A percentile compares a stretch with the other conserved stretches of the same genome.
These are phyloP conservation scores for Thymus quinquecostatus DNA, from an alignment of 257 asterid genomes.

Conservation along the genomic window DNA sequence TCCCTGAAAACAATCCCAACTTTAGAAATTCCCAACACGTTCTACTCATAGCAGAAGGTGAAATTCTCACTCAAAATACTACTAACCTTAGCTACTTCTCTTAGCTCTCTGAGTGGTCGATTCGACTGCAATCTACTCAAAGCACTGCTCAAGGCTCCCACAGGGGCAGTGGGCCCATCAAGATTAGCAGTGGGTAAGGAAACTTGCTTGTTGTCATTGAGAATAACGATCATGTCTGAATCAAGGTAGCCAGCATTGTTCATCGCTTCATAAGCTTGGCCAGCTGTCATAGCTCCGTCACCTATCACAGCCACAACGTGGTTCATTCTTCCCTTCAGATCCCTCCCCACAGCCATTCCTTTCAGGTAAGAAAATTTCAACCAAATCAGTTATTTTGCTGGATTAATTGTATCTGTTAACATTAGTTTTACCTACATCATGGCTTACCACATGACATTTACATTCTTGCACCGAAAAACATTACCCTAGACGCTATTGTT, in stretches of 20 bases:
- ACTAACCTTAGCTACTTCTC: conserved; percentile 95
- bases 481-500: background rate
- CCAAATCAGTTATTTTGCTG: background rate
- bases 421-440: background rate
- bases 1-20: conserved; percentile 61
- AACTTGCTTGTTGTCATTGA: conserved; percentile 95
- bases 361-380: conserved; percentile 25
- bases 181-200: conserved; percentile 91
- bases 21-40: conserved; percentile 11
- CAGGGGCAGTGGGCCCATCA: conserved; percentile 88
- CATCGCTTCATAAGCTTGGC: conserved; percentile 98
- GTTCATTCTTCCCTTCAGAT: conserved; percentile 76
- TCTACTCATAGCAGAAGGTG: background rate
- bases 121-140: conserved; percentile 87
- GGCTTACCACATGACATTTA: background rate
- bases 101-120: conserved; percentile 83
- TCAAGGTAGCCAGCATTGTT: conserved; percentile 95
- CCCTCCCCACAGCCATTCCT: conserved; percentile 99
- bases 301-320: conserved; percentile 86
- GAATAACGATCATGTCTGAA: conserved; percentile 95
- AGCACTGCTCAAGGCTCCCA: conserved; percentile 91
- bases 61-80: conserved; percentile 8
- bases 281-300: conserved; percentile 98
- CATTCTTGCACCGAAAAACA: background rate
- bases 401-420: too few species aligned